Base-by-base conservation (phyloP, 768 basidiomycete species). In the Saitozyma podzolica region DNA sequence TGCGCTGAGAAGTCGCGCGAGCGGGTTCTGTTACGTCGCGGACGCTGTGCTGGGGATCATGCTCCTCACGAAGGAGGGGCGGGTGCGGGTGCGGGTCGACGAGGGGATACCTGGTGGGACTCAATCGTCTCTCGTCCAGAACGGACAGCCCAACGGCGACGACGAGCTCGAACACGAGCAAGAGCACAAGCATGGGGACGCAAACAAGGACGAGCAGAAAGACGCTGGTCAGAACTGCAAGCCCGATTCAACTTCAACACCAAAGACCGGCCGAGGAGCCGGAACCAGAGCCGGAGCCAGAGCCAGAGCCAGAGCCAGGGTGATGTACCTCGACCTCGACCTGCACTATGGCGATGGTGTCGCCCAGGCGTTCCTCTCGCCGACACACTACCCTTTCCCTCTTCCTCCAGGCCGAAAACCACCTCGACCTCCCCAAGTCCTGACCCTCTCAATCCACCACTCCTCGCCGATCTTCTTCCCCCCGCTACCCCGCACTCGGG, bases 1-100 rank as follows among this genome's bases (percentile, higher is more conserved):
- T 70, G 90, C 90, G 0, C 85, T 86, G 55, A 88, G 90, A 74
- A 83, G 85, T 0, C 83, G 82, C 49, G 92, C 92, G 0, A 86
- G 89, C 4, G 94, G 94, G 0, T 98, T 90, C 80, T 98, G 94
- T 82, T 98, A 96, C 74, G 89, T 97, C 19, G 89, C 91, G 1
- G 94, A 97, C 74, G 87, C 89, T 58, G 85, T 92, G 9, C 84
- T 97, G 1, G 88, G 88, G 0, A 86, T 96, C 61, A 84, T 94
- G 60, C 81, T 84, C 5, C 83, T 96, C 49, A 17, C 61, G 10
- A 69, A 64, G 49, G 62, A 70, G 54, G 69, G 64, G 1, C 40
- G 41, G 50, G 40, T 39, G 37, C 7, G 49, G 49, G n/a, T 5
- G 43, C 17, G 40, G 29, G 17, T 13, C 17, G 29, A 29, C 29